Evolutionary conservation across 2,329 filamentous ascomycete genomes (phyloP).

Genomic region (Xylariaceae sp.): DNA sequence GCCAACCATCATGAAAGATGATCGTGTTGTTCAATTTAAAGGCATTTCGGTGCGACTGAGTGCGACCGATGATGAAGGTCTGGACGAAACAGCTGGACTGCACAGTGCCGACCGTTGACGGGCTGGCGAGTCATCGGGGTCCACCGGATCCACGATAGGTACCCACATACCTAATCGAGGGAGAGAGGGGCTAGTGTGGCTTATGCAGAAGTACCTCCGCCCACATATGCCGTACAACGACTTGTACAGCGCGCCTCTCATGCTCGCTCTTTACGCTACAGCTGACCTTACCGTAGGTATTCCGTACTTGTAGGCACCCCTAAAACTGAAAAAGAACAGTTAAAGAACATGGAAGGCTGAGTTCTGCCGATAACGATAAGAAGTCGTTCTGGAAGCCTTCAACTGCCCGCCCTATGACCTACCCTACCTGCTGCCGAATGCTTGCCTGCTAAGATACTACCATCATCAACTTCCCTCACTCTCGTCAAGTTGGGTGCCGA

Average conservation of each 20-base stretch:
- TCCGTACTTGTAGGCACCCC: too few species aligned
- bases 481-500: background rate
- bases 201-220: background rate
- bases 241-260: background rate
- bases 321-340: too few species aligned
- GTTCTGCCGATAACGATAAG: slow-evolving; percentile 16
- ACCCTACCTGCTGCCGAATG: too few species aligned
- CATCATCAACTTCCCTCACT: background rate
- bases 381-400: slow-evolving; percentile 1
- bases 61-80: too few species aligned
- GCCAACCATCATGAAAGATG: too few species aligned
- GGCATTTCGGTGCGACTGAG: too few species aligned
- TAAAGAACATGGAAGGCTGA: background rate
- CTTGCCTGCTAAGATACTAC: too few species aligned
- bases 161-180: background rate
- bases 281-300: too few species aligned
- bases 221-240: background rate
- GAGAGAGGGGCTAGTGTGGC: background rate
- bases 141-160: background rate
- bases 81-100: too few species aligned
- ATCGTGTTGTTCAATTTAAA: too few species aligned
- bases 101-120: background rate
- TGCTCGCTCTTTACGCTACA: too few species aligned
- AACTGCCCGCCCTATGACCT: too few species aligned
- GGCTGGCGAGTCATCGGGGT: background rate